Conservation (phyloP, 345 rosid genomes). For the Anastatica hierochuntica region DNA sequence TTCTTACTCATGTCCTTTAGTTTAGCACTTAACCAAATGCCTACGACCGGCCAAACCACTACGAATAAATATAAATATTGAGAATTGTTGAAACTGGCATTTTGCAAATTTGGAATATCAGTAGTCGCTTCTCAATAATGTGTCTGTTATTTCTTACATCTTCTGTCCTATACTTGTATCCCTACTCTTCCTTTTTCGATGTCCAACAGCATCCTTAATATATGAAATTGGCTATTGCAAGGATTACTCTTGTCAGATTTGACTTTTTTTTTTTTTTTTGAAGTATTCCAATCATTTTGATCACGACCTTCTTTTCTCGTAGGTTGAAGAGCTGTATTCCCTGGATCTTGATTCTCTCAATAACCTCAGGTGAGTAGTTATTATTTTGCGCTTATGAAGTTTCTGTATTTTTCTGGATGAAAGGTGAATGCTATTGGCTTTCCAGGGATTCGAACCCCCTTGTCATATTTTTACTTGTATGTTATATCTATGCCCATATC, state of each 20-base stretch:
- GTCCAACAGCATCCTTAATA: too few species aligned
- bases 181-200: not conserved
- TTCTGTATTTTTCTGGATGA: too few species aligned
- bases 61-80: too few species aligned
- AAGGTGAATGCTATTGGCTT: not conserved
- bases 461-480: not conserved
- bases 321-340: slow-evolving; percentile 96
- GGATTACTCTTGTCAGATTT: not conserved
- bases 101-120: too few species aligned
- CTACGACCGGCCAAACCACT: too few species aligned
- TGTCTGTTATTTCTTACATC: not conserved
- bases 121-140: not conserved
- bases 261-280: not conserved
- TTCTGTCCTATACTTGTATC: not conserved
- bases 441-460: not conserved
- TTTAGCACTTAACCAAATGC: too few species aligned
- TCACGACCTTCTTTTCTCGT: too few species aligned
- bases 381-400: too few species aligned
- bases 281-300: too few species aligned
- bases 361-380: slow-evolving; percentile 54
- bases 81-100: too few species aligned
- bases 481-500: not conserved
- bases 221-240: not conserved
- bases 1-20: not conserved
- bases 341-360: slow-evolving; percentile 82